phyloP scores from a whole-genome alignment of 1,284 basidiomycete species.

The Kalmanozyma brasiliensis region DNA sequence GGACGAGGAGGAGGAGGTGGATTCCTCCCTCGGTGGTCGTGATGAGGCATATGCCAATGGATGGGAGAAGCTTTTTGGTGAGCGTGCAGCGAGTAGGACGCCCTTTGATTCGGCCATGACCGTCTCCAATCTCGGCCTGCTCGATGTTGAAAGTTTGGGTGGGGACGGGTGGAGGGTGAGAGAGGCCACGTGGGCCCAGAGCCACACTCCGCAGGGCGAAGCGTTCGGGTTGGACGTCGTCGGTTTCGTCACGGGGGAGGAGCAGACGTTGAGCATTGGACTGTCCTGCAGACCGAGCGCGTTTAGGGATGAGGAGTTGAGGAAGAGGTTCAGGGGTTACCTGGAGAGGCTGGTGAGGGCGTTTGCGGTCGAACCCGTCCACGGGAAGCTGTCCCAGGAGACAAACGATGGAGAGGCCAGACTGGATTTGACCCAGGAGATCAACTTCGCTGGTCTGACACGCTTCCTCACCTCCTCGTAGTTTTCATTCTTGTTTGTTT shows the following conservation, averaged over 20 bases:
- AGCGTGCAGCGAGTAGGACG: neutral
- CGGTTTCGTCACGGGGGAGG: neutral
- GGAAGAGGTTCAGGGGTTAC: slow-evolving; percentile 1
- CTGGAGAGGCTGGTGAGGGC: slow-evolving; percentile 1
- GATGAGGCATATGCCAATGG: slow-evolving; percentile 12
- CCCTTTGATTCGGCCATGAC: slow-evolving; percentile 19
- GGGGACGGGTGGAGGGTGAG: neutral
- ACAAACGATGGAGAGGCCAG: neutral
- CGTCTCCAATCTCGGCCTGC: slow-evolving; percentile 28
- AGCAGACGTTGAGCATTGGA: slow-evolving; percentile 15
- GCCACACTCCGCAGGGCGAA: slow-evolving; percentile 16
- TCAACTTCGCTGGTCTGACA: slow-evolving; percentile 2
- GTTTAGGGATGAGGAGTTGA: slow-evolving; percentile 5
- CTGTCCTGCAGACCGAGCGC: slow-evolving; percentile 5
- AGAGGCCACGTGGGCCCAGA: slow-evolving; percentile 15
- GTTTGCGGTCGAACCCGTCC: neutral
- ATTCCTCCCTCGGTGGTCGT: neutral
- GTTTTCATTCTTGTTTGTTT: too few species aligned
- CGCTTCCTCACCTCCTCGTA: neutral
- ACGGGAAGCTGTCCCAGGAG: neutral
- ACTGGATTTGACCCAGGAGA: slow-evolving; percentile 1
- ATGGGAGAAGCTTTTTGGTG: slow-evolving; percentile 35
- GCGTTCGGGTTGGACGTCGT: slow-evolving; percentile 29
- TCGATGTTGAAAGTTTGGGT: neutral
- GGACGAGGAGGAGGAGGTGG: neutral